Percentiles rank a stretch among this genome's conserved stretches.
phyloP scores from a whole-genome alignment of 805 yeast species.

The Peterozyma toletana region DNA sequence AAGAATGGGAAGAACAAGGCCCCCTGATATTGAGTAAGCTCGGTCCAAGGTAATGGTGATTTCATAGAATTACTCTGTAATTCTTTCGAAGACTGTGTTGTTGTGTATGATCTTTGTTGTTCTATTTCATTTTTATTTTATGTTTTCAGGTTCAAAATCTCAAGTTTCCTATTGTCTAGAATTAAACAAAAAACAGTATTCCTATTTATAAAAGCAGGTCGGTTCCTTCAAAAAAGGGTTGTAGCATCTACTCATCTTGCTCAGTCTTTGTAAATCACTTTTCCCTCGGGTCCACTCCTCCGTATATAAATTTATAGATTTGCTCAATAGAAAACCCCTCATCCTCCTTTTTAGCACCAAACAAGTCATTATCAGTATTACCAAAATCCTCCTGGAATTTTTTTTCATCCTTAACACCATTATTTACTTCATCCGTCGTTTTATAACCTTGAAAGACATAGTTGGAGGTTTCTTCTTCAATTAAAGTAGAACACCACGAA shows the following conservation, averaged over 20 bases:
- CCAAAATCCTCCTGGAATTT: slow-evolving; percentile 2
- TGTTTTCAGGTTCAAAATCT: no score
- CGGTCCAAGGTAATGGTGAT: slow-evolving; percentile 67
- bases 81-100: no score
- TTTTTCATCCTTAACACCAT: slow-evolving; percentile 12
- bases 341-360: slow-evolving; percentile 6
- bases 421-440: slow-evolving; percentile 40
- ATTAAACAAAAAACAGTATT: no score
- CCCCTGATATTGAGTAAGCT: slow-evolving; percentile 76
- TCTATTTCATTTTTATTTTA: no score
- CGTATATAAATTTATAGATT: slow-evolving; percentile 35
- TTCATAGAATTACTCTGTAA: no score
- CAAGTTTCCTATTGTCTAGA: no score
- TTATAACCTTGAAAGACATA: slow-evolving; percentile 58
- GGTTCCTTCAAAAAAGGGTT: no score
- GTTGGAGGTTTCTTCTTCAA: slow-evolving; percentile 41
- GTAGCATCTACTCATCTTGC: no score
- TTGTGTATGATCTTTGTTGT: no score
- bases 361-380: slow-evolving; percentile 4
- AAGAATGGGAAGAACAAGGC: slow-evolving; percentile 98
- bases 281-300: slow-evolving; percentile 27
- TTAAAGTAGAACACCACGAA: slow-evolving; percentile 47
- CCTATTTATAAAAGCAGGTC: no score
- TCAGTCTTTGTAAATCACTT: not conserved
- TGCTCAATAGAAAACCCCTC: slow-evolving; percentile 26